phyloP scores from a whole-genome alignment of 352 stramenopile genomes.

The Pythium phragmitis region DNA sequence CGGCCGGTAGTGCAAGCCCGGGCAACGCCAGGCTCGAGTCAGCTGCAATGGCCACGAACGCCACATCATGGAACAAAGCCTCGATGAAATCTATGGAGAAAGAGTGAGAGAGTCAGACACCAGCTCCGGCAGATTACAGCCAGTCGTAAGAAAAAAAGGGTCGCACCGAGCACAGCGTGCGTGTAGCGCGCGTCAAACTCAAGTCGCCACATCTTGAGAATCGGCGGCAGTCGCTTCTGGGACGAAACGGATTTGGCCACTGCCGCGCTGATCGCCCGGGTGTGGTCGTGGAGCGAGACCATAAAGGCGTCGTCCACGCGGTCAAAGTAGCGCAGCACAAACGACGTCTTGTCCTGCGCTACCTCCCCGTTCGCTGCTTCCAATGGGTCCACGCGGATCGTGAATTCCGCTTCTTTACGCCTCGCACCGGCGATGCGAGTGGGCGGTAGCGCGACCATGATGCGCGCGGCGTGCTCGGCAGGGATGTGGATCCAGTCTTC shows the following conservation, averaged over 20 bases:
- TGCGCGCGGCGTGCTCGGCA: slow-evolving; percentile 63
- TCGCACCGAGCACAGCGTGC: slow-evolving; percentile 46
- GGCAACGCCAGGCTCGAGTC: slow-evolving; percentile 17
- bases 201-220: slow-evolving; percentile 59
- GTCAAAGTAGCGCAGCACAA: slow-evolving; percentile 56
- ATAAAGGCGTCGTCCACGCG: slow-evolving; percentile 35
- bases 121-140: background rate
- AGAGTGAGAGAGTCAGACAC: background rate
- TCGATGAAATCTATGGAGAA: slow-evolving; percentile 19
- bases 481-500: slow-evolving; percentile 69
- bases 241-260: background rate
- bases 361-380: background rate
- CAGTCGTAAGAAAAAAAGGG: background rate
- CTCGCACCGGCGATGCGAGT: slow-evolving; percentile 49
- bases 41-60: slow-evolving; percentile 10
- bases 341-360: slow-evolving; percentile 51
- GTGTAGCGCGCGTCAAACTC: slow-evolving; percentile 79
- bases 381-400: slow-evolving; percentile 34
- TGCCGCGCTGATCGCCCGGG: background rate
- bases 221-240: background rate
- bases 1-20: slow-evolving; percentile 15
- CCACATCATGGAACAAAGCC: slow-evolving; percentile 14
- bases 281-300: slow-evolving; percentile 14
- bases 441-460: slow-evolving; percentile 69
- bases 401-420: slow-evolving; percentile 70